phyloP scores from a whole-genome alignment of 2,329 filamentous ascomycete genomes.

The Pseudophaeomoniella oleicola region DNA sequence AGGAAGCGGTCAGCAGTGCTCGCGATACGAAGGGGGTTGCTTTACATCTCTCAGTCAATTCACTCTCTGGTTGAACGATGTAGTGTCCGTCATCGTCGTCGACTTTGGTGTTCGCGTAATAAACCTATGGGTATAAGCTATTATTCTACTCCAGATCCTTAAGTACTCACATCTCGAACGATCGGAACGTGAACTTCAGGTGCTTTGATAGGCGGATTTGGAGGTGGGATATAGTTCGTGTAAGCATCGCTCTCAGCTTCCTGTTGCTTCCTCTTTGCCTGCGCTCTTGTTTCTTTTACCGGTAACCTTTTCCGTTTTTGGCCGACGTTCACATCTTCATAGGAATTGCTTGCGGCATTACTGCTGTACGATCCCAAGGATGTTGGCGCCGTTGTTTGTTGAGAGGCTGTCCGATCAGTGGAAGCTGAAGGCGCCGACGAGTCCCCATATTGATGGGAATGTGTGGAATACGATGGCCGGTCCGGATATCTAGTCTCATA shows the following conservation, averaged over 20 bases:
- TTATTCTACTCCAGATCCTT: too few relatives aligned
- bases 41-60: conserved; percentile 81
- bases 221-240: conserved; percentile 70
- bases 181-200: conserved; percentile 56
- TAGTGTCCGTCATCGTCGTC: conserved; percentile 98
- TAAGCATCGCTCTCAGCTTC: conserved; percentile 58
- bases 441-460: conserved; percentile 54
- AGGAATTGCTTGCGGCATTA: conserved; percentile 36
- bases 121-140: too few relatives aligned
- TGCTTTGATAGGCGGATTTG: conserved; percentile 80
- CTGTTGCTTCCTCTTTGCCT: conserved; percentile 63
- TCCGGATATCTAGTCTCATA: conserved; percentile 63
- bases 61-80: conserved; percentile 74
- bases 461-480: conserved; percentile 55
- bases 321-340: conserved; percentile 54
- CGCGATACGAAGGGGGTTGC: too few relatives aligned
- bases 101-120: conserved; percentile 52
- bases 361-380: conserved; percentile 57
- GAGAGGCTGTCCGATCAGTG: conserved; percentile 68
- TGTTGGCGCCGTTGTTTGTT: conserved; percentile 79
- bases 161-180: conserved; percentile 44
- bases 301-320: conserved; percentile 80
- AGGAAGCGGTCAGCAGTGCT: too few relatives aligned
- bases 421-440: conserved; percentile 59
- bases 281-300: conserved; percentile 65